A percentile compares a stretch with the other conserved stretches of the same genome.
phyloP scores from a whole-genome alignment of 345 rosid genomes.

The Boechera stricta region DNA sequence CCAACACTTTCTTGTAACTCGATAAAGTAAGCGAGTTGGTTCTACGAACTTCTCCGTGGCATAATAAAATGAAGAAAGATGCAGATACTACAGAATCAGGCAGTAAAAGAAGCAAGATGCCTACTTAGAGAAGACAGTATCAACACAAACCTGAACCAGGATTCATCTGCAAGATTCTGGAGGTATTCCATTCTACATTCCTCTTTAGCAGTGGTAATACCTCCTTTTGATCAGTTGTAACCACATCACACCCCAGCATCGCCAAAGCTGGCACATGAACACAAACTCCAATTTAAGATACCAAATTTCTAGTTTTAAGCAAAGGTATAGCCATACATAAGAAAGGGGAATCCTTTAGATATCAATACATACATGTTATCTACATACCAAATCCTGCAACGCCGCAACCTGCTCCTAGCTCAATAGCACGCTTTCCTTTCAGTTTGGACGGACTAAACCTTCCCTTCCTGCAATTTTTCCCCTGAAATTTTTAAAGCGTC shows the following conservation, averaged over 20 bases:
- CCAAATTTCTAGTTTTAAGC: constrained; percentile 11
- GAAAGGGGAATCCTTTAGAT: constrained; percentile 24
- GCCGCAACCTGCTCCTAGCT: constrained; percentile 98
- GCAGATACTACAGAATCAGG: constrained; percentile 15
- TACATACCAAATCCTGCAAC: constrained; percentile 94
- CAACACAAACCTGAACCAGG: constrained; percentile 58
- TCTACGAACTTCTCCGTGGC: constrained; percentile 13
- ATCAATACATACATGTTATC: constrained; percentile 26
- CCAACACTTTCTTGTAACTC: background rate
- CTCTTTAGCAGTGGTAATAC: constrained; percentile 79
- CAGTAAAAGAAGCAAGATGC: constrained; percentile 10
- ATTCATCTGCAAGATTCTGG: constrained; percentile 75
- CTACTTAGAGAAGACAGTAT: constrained; percentile 15
- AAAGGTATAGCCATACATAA: constrained; percentile 16
- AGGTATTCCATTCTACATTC: constrained; percentile 80
- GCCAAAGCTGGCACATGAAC: constrained; percentile 71
- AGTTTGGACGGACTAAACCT: constrained; percentile 79
- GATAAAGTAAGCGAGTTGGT: background rate
- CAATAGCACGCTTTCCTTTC: constrained; percentile 87
- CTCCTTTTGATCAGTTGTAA: constrained; percentile 83
- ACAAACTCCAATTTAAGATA: constrained; percentile 12
- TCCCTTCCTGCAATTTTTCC: constrained; percentile 87
- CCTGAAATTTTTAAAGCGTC: constrained; percentile 52
- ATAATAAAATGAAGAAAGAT: constrained; percentile 7
- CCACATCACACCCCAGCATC: constrained; percentile 82